Percentiles rank a stretch among this genome's conserved stretches.
phyloP scores from a whole-genome alignment of 352 stramenopile genomes.

The Thraustochytrium sp. region DNA sequence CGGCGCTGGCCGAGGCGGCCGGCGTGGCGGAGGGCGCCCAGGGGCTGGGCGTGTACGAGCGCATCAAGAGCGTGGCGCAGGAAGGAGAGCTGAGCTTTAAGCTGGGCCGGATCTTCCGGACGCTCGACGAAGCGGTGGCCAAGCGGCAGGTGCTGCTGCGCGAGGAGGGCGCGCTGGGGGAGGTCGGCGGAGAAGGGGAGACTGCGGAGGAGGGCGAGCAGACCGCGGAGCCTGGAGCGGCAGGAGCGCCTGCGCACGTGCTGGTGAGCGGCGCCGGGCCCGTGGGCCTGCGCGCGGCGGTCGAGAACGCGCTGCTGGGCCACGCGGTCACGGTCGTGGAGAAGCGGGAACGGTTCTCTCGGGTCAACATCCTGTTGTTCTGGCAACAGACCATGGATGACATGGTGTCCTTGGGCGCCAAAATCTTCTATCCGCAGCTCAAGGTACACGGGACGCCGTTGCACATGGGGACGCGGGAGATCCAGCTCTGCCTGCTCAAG shows the following conservation, averaged over 20 bases:
- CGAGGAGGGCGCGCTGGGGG: neutral
- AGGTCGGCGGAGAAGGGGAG: neutral
- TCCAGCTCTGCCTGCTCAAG: constrained; percentile 74
- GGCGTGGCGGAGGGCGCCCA: neutral
- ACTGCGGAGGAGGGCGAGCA: neutral
- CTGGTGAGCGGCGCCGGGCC: constrained; percentile 68
- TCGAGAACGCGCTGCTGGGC: constrained; percentile 65
- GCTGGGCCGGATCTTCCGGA: neutral
- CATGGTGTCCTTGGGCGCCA: constrained; percentile 66
- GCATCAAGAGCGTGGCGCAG: neutral
- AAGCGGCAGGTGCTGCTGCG: neutral
- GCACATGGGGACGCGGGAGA: constrained; percentile 71
- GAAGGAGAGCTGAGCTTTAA: neutral
- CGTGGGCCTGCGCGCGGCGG: constrained; percentile 64
- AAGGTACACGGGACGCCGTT: constrained; percentile 67
- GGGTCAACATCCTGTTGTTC: constrained; percentile 72
- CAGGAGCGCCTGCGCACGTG: constrained; percentile 50
- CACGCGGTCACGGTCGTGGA: constrained; percentile 67
- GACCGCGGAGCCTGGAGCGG: neutral
- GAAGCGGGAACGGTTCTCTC: constrained; percentile 69
- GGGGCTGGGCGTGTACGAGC: neutral
- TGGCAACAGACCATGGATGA: constrained; percentile 74
- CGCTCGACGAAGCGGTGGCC: neutral
- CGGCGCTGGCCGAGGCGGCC: neutral
- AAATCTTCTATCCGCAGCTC: constrained; percentile 60